Conservation (phyloP, 1,284 basidiomycete species). For the Rhodofomes roseus region DNA sequence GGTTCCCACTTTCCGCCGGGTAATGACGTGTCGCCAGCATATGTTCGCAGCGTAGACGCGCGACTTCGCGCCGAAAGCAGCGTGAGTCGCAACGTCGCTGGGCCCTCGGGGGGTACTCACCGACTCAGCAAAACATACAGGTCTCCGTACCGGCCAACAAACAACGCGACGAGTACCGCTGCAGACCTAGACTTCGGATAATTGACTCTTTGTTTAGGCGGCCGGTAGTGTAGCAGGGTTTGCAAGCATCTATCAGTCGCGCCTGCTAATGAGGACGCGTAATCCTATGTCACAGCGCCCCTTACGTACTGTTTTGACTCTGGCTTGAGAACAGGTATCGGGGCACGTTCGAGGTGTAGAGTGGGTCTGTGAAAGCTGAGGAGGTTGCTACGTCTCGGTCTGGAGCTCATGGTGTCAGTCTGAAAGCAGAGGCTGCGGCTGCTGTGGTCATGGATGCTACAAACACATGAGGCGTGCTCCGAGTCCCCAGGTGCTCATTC, state of each 20-base stretch:
- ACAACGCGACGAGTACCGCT: conserved; percentile 76
- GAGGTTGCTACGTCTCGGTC: conserved; percentile 17
- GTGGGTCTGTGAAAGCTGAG: conserved; percentile 42
- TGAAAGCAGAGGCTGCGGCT: not conserved
- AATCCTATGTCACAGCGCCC: too few species aligned
- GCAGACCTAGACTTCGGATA: conserved; percentile 58
- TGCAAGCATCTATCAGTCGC: conserved; percentile 48
- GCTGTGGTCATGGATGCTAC: not conserved
- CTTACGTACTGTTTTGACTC: conserved; percentile 42
- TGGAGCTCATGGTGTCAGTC: not conserved
- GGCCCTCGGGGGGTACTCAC: conserved; percentile 44
- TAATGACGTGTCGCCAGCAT: conserved; percentile 80
- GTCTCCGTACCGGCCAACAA: conserved; percentile 77
- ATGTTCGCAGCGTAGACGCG: conserved; percentile 65
- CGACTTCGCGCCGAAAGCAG: conserved; percentile 42
- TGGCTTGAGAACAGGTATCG: conserved; percentile 41
- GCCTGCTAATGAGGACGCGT: too few species aligned
- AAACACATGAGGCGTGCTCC: too few species aligned
- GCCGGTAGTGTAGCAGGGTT: conserved; percentile 52
- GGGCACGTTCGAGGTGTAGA: conserved; percentile 33
- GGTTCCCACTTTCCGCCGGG: conserved; percentile 80
- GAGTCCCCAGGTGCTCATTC: too few species aligned
- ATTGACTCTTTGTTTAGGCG: conserved; percentile 38
- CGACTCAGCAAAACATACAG: conserved; percentile 77
- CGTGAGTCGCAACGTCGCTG: not conserved